Evolutionary conservation across 345 rosid genomes (phyloP).

Genomic region (Moringa oleifera): DNA sequence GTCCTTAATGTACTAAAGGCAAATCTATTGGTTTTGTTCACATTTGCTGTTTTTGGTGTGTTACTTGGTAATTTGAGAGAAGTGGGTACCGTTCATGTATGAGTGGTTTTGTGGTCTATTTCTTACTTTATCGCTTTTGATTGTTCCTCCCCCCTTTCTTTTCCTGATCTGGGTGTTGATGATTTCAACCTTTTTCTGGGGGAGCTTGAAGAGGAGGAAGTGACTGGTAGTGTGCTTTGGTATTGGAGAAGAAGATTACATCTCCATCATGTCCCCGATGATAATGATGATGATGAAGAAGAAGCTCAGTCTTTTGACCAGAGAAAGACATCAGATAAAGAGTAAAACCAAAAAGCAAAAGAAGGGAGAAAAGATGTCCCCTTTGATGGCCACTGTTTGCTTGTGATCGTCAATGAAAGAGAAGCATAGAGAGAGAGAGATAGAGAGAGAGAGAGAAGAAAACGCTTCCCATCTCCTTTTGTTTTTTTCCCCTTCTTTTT

Average conservation of each 20-base stretch:
- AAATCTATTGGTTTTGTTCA: neutral
- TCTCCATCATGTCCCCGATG: constrained; percentile 17
- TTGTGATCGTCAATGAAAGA: constrained; percentile 25
- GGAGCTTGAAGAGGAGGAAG: constrained; percentile 26
- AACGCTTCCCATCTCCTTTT: constrained; percentile 8
- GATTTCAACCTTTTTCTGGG: constrained; percentile 18
- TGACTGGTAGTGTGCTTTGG: constrained; percentile 22
- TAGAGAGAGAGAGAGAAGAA: constrained; percentile 11
- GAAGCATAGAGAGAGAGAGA: neutral
- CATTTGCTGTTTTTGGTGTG: no score
- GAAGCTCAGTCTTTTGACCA: constrained; percentile 28
- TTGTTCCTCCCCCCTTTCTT: neutral
- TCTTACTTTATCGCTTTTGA: neutral
- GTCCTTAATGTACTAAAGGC: neutral
- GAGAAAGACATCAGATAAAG: constrained; percentile 29
- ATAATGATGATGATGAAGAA: constrained; percentile 15
- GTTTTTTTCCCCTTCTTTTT: neutral
- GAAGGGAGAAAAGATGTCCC: constrained; percentile 20
- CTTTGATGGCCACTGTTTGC: constrained; percentile 20
- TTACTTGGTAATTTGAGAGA: neutral
- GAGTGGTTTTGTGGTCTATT: neutral
- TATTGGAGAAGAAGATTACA: constrained; percentile 25
- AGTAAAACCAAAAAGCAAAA: constrained; percentile 21
- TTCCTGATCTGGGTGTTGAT: constrained; percentile 29
- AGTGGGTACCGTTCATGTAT: neutral